phyloP scores from a whole-genome alignment of 345 rosid genomes.

The Murraya paniculata region DNA sequence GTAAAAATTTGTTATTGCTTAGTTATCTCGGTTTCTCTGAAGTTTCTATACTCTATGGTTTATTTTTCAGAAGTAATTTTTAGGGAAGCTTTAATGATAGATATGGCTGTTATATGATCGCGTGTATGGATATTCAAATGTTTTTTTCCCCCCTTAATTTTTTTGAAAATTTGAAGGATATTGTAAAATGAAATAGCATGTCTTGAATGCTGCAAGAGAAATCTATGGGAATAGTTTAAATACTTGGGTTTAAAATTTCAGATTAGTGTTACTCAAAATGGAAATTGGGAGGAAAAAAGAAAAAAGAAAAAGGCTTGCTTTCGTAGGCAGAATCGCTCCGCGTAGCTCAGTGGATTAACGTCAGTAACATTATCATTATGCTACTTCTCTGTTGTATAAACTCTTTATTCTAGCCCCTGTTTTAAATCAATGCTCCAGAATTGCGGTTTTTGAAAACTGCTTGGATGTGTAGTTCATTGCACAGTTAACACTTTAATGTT shows the following conservation, averaged over 20 bases:
- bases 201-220: not conserved
- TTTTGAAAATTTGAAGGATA: not conserved
- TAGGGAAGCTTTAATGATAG: not conserved
- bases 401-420: not conserved
- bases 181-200: not conserved
- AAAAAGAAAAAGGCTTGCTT: not conserved
- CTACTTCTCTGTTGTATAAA: not conserved
- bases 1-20: not conserved
- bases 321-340: not conserved
- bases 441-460: not conserved
- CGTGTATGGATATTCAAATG: not conserved
- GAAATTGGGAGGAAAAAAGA: not conserved
- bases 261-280: not conserved
- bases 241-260: not conserved
- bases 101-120: not conserved
- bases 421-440: not conserved
- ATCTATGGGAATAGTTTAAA: not conserved
- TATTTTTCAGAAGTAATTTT: not conserved
- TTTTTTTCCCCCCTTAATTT: no score
- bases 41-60: not conserved
- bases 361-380: not conserved
- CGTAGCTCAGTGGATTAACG: not conserved
- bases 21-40: not conserved
- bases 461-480: not conserved
- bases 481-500: not conserved